phyloP scores from a whole-genome alignment of 169 alveolate species.

The Plasmodium gonderi region DNA sequence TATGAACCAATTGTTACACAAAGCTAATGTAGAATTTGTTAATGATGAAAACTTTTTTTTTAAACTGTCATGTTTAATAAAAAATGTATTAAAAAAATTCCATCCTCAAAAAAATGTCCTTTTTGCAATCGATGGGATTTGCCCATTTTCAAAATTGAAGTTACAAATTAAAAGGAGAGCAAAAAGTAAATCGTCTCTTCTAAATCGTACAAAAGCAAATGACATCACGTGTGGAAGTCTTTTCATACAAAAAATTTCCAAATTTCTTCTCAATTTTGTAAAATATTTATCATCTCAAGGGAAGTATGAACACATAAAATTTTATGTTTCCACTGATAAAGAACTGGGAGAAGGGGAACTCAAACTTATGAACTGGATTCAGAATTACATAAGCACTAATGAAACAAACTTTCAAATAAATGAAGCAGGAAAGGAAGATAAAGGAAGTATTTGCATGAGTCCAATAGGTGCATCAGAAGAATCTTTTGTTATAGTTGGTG shows the following conservation, averaged over 20 bases:
- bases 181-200: background rate
- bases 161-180: conserved; percentile 74
- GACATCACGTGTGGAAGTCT: conserved; percentile 79
- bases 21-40: conserved; percentile 74
- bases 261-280: conserved; percentile 64
- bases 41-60: conserved; percentile 46
- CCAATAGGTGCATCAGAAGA: conserved; percentile 8
- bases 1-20: conserved; percentile 79
- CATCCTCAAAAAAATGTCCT: conserved; percentile 74
- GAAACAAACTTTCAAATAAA: background rate
- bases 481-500: conserved; percentile 78
- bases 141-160: conserved; percentile 79
- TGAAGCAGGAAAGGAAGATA: background rate
- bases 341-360: conserved; percentile 82
- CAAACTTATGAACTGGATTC: conserved; percentile 79
- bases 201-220: conserved; percentile 9
- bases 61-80: conserved; percentile 67
- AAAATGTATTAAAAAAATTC: conserved; percentile 54
- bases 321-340: conserved; percentile 74
- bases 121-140: conserved; percentile 80
- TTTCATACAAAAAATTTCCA: conserved; percentile 69
- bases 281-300: conserved; percentile 30
- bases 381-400: conserved; percentile 3
- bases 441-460: background rate
- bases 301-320: conserved; percentile 23